Evolutionary conservation across 2,329 filamentous ascomycete genomes (phyloP).

Genomic region (Xylariaceae sp.): DNA sequence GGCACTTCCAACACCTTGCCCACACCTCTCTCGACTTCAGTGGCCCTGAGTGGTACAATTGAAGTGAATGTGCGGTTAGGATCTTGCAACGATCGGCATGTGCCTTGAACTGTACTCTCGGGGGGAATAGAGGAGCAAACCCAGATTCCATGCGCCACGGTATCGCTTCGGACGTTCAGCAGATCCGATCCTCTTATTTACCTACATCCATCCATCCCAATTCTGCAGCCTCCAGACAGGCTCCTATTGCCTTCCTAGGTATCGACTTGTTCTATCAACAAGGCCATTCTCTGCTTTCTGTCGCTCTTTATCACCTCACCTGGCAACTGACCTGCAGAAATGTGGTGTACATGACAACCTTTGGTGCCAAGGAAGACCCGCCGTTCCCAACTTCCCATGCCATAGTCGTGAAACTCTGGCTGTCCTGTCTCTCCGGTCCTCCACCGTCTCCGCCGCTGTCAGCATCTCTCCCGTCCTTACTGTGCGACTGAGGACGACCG

Average conservation of each 20-base stretch:
- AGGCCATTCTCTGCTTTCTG: neutral
- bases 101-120: neutral
- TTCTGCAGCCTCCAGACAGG: neutral
- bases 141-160: constrained; percentile 11
- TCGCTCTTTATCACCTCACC: constrained; percentile 7
- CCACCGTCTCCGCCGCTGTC: constrained; percentile 13
- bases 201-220: neutral
- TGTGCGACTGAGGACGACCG: constrained; percentile 7
- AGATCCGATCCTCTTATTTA: constrained; percentile 2
- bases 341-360: constrained; percentile 9
- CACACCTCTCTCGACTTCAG: neutral
- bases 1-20: constrained; percentile 7
- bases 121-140: constrained; percentile 5
- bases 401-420: constrained; percentile 17
- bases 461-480: neutral
- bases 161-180: constrained; percentile 9
- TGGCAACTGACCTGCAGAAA: constrained; percentile 6
- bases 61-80: no score
- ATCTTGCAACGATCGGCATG: neutral
- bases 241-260: neutral
- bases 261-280: neutral
- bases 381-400: constrained; percentile 26
- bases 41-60: neutral
- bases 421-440: constrained; percentile 5
- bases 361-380: constrained; percentile 8